These are phyloP conservation scores for Jimgerdemannia lactiflua DNA, from an alignment of 192 early-diverging fungal species.

Conservation along the genomic window DNA sequence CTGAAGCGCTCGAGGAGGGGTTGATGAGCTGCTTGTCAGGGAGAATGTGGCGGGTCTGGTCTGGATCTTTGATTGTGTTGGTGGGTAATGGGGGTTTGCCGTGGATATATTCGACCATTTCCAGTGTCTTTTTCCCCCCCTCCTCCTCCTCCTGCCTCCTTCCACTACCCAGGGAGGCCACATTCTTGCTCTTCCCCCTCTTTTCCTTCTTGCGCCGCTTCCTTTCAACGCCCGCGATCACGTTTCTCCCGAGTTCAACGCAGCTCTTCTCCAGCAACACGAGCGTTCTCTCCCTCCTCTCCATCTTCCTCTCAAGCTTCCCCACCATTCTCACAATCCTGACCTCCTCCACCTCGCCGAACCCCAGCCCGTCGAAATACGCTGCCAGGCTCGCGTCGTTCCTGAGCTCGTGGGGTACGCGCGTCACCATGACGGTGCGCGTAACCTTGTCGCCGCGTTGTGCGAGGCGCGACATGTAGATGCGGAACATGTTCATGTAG, in stretches of 20 bases:
- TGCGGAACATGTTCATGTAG: constrained; percentile 47
- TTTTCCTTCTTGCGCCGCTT: not conserved
- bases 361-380: constrained; percentile 14
- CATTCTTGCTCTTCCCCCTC: no score
- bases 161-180: no score
- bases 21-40: no score
- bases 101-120: not conserved
- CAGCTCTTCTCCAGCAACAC: constrained; percentile 21
- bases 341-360: constrained; percentile 20
- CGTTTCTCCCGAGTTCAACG: constrained; percentile 15
- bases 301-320: constrained; percentile 18
- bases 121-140: not conserved
- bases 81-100: no score
- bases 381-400: constrained; percentile 10
- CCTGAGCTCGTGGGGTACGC: constrained; percentile 21
- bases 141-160: not conserved
- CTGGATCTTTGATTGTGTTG: no score
- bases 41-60: no score
- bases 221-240: not conserved
- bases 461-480: constrained; percentile 11
- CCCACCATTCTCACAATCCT: constrained; percentile 16
- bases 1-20: no score
- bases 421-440: constrained; percentile 22
- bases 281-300: constrained; percentile 11
- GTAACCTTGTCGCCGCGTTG: constrained; percentile 4